These are phyloP conservation scores for Phlebiopsis flavidoalba DNA, from an alignment of 768 basidiomycete genomes.

Conservation along the genomic window DNA sequence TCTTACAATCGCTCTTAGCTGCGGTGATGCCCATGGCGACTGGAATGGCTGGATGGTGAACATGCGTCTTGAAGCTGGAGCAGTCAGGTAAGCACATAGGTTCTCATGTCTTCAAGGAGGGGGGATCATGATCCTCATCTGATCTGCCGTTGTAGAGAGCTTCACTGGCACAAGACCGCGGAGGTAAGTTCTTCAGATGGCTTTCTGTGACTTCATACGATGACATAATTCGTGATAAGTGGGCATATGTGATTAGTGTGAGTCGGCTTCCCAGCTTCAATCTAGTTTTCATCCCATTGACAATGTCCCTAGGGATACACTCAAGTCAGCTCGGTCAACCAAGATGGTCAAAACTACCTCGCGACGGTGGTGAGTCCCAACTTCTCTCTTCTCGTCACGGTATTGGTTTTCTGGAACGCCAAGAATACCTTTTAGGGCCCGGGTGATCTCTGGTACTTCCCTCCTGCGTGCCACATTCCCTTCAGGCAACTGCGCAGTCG, in stretches of 20 bases:
- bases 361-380: constrained; percentile 30
- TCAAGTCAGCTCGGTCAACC: constrained; percentile 43
- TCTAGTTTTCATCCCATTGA: background rate
- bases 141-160: background rate
- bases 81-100: constrained; percentile 9
- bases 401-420: background rate
- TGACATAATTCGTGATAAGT: constrained; percentile 8
- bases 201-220: background rate
- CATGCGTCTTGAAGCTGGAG: constrained; percentile 32
- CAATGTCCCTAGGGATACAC: constrained; percentile 33
- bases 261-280: background rate
- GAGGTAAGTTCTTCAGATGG: constrained; percentile 11
- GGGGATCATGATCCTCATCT: too few relatives aligned
- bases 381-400: background rate
- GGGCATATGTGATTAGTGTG: constrained; percentile 24
- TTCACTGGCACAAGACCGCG: constrained; percentile 31
- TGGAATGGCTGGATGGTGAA: constrained; percentile 27
- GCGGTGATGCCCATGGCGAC: constrained; percentile 21
- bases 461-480: constrained; percentile 49
- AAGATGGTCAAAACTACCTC: constrained; percentile 43
- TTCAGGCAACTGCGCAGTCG: constrained; percentile 43
- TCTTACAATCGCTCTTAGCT: constrained; percentile 2
- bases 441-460: constrained; percentile 55
- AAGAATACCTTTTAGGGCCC: constrained; percentile 20
- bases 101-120: too few relatives aligned